Evolutionary conservation across 371 early-diverging fungal species (phyloP).

Genomic region (Apophysomyces ossiformis): DNA sequence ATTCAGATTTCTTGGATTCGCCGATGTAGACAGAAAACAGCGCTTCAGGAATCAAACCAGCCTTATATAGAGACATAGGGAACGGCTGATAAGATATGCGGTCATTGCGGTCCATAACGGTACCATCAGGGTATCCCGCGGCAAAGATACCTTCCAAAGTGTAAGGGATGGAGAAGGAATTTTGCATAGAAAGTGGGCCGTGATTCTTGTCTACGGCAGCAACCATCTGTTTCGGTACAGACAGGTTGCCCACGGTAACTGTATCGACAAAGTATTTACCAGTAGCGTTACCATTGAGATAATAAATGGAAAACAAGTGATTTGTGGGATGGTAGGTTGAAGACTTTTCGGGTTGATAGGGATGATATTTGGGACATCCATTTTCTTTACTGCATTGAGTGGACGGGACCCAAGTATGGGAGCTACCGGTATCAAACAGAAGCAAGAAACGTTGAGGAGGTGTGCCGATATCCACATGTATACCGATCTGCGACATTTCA

Average conservation of each 20-base stretch:
- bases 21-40: conserved; percentile 30
- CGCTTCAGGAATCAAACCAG: conserved; percentile 26
- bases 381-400: conserved; percentile 33
- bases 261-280: conserved; percentile 29
- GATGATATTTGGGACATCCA: conserved; percentile 26
- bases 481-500: conserved; percentile 33
- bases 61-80: conserved; percentile 25
- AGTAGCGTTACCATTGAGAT: conserved; percentile 23
- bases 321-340: conserved; percentile 20
- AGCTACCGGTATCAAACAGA: conserved; percentile 72
- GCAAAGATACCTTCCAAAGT: conserved; percentile 33
- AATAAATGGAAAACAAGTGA: conserved; percentile 21
- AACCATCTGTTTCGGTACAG: conserved; percentile 21
- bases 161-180: conserved; percentile 8
- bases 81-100: conserved; percentile 22
- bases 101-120: conserved; percentile 21
- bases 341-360: conserved; percentile 22
- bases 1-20: conserved; percentile 21
- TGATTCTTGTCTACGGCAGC: conserved; percentile 21
- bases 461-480: conserved; percentile 61
- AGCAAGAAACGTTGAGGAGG: conserved; percentile 68
- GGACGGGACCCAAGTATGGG: conserved; percentile 62
- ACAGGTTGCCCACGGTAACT: conserved; percentile 20
- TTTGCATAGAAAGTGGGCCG: conserved; percentile 26
- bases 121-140: conserved; percentile 25